Evolutionary conservation across 345 rosid species (phyloP).

Genomic region (Linum lewisii): DNA sequence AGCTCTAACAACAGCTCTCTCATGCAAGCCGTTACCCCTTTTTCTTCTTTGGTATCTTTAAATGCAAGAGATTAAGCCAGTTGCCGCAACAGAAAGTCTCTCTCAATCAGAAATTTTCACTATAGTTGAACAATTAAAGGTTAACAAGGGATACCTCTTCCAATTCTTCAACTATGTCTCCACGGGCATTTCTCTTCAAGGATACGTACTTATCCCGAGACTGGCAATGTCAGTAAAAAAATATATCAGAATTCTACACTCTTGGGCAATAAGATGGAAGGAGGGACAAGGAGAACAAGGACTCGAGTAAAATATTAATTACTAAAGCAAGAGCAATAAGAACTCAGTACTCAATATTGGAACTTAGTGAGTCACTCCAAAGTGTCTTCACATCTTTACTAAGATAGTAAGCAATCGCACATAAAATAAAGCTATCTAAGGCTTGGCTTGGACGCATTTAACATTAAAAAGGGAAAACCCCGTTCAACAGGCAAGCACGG

Average conservation of each 20-base stretch:
- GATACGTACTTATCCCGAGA: conserved; percentile 86
- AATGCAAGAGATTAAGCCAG: background rate
- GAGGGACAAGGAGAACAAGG: background rate
- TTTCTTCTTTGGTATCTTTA: too few relatives aligned
- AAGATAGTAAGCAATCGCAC: too few relatives aligned
- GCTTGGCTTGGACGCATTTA: too few relatives aligned
- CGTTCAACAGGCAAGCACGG: too few relatives aligned
- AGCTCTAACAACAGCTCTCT: too few relatives aligned
- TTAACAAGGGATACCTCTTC: conserved; percentile 58
- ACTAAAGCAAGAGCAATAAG: background rate
- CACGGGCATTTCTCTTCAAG: conserved; percentile 64
- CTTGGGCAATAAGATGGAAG: background rate
- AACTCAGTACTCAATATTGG: too few relatives aligned
- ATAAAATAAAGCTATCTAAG: too few relatives aligned
- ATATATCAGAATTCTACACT: background rate
- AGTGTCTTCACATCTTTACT: too few relatives aligned
- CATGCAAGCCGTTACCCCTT: background rate
- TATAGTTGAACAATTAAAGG: background rate
- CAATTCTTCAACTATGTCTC: conserved; percentile 60
- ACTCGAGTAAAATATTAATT: background rate
- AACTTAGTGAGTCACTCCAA: too few relatives aligned
- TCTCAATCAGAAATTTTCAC: background rate
- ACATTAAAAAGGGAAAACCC: too few relatives aligned
- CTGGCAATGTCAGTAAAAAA: conserved; percentile 27
- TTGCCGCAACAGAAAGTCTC: background rate